These are phyloP conservation scores for Clavariopsis aquatica DNA, from an alignment of 495 filamentous ascomycete genomes.

Conservation along the genomic window DNA sequence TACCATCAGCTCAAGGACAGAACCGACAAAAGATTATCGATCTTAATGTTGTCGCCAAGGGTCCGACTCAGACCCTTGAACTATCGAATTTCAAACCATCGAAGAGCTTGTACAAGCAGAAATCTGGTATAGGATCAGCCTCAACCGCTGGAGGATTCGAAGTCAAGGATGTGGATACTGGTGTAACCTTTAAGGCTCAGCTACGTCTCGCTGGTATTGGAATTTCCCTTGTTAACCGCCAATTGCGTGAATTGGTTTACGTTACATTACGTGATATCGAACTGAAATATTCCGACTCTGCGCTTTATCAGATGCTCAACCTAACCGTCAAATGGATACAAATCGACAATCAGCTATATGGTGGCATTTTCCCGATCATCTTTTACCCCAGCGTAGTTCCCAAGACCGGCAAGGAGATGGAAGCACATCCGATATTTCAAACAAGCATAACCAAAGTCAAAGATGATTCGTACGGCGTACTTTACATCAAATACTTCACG, in stretches of 20 bases:
- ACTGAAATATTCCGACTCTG: conserved; percentile 88
- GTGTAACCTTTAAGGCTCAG: conserved; percentile 83
- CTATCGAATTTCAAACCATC: conserved; percentile 92
- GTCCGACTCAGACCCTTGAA: conserved; percentile 90
- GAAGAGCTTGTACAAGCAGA: conserved; percentile 92
- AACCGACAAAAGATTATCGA: conserved; percentile 80
- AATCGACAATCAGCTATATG: conserved; percentile 98
- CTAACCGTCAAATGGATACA: conserved; percentile 97
- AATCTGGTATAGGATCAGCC: conserved; percentile 56
- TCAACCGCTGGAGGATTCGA: conserved; percentile 76
- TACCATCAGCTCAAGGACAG: conserved; percentile 59
- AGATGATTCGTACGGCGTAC: conserved; percentile 95
- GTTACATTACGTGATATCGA: conserved; percentile 91
- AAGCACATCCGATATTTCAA: conserved; percentile 92
- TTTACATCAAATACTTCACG: conserved; percentile 98
- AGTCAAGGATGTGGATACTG: conserved; percentile 85
- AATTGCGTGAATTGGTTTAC: conserved; percentile 89
- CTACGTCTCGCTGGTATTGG: conserved; percentile 87
- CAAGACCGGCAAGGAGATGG: conserved; percentile 95
- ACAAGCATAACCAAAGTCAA: conserved; percentile 90
- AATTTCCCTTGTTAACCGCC: conserved; percentile 88
- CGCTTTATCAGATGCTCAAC: conserved; percentile 84
- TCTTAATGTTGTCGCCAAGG: conserved; percentile 91
- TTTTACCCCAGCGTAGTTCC: conserved; percentile 98
- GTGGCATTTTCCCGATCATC: conserved; percentile 96